Evolutionary conservation across 495 filamentous ascomycete genomes (phyloP).

Genomic region (Peziza echinospora): DNA sequence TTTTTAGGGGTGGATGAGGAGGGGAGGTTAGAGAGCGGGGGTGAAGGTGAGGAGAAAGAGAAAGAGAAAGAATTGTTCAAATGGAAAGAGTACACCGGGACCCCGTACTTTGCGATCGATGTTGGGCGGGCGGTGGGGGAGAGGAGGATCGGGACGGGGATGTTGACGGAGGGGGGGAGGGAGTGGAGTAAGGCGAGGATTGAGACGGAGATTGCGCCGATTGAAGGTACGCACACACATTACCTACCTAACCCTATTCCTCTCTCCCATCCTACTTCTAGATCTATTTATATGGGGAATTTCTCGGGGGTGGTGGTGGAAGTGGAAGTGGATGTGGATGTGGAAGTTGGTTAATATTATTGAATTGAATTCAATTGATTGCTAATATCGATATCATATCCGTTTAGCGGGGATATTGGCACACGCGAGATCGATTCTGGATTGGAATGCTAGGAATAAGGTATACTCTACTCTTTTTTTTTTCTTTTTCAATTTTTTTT

Average conservation of each 20-base stretch:
- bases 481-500: too few relatives aligned
- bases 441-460: conserved; percentile 92
- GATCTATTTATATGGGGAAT: background rate
- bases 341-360: too few relatives aligned
- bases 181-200: conserved; percentile 38
- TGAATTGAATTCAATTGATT: too few relatives aligned
- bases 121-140: conserved; percentile 39
- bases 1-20: conserved; percentile 75
- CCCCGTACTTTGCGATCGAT: conserved; percentile 74
- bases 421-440: conserved; percentile 68
- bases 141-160: conserved; percentile 26
- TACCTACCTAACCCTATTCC: too few relatives aligned
- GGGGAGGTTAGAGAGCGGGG: conserved; percentile 20
- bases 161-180: conserved; percentile 35
- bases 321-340: background rate
- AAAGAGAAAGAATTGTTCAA: conserved; percentile 10
- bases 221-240: too few relatives aligned
- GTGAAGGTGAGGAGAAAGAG: conserved; percentile 1
- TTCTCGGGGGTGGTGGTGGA: background rate
- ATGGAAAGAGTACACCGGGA: conserved; percentile 38
- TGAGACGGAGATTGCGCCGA: conserved; percentile 33
- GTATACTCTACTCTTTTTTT: too few relatives aligned
- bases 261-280: too few relatives aligned
- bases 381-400: conserved; percentile 6
- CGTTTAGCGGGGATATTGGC: conserved; percentile 63